phyloP scores from a whole-genome alignment of 768 basidiomycete genomes.

The Tephrocybe sp. region DNA sequence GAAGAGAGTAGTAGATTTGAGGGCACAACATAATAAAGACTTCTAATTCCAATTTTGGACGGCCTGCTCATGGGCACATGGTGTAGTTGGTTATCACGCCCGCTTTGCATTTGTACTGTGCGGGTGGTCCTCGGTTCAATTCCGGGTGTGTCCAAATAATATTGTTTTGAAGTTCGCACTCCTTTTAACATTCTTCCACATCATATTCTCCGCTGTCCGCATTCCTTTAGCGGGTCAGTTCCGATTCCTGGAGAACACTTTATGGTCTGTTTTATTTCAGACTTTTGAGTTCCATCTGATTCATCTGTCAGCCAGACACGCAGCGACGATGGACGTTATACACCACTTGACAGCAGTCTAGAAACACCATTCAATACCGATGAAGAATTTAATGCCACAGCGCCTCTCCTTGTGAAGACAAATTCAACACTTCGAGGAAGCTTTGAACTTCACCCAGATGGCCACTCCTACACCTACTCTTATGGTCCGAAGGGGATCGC shows the following conservation, averaged over 20 bases:
- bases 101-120: constrained; percentile 12
- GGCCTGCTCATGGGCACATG: constrained; percentile 16
- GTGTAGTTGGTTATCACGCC: constrained; percentile 22
- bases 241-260: no score
- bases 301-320: constrained; percentile 6
- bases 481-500: constrained; percentile 71
- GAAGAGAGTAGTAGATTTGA: no score
- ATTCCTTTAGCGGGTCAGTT: no score
- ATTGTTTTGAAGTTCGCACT: neutral
- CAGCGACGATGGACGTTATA: constrained; percentile 15
- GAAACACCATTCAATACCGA: constrained; percentile 4
- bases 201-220: no score
- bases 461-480: constrained; percentile 55
- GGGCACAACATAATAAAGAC: no score
- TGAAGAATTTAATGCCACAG: constrained; percentile 4
- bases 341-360: constrained; percentile 13
- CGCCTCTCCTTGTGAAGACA: constrained; percentile 7
- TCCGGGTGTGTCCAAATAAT: constrained; percentile 18
- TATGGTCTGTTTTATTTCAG: constrained; percentile 2
- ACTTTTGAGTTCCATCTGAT: neutral
- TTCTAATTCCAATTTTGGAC: no score
- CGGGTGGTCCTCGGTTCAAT: constrained; percentile 21
- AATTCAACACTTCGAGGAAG: constrained; percentile 22
- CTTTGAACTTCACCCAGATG: constrained; percentile 32
- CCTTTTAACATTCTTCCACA: neutral